phyloP scores from a whole-genome alignment of 345 rosid species.

The Heritiera fomes region DNA sequence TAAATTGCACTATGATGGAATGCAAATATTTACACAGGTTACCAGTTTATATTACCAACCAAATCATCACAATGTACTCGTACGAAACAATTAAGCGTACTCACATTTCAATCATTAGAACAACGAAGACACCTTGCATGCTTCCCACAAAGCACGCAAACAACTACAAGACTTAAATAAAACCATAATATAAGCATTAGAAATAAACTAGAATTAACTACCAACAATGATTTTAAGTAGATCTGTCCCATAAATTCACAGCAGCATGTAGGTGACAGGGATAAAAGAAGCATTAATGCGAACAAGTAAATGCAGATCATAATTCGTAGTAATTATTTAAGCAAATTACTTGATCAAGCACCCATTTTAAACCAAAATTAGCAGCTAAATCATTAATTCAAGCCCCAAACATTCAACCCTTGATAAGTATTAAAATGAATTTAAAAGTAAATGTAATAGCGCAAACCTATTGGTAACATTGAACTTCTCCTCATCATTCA shows the following conservation, averaged over 20 bases:
- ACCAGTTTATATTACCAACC: neutral
- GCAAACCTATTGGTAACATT: slow-evolving; percentile 77
- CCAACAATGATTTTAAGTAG: neutral
- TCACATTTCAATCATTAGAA: neutral
- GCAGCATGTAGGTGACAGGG: neutral
- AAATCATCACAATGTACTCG: neutral
- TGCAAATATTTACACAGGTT: neutral
- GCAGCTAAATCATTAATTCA: neutral
- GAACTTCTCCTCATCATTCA: slow-evolving; percentile 84
- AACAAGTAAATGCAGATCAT: neutral
- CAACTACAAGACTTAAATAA: neutral
- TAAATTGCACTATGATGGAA: neutral
- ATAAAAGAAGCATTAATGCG: neutral
- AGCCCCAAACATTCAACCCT: neutral
- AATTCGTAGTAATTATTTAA: neutral
- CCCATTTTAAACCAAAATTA: neutral
- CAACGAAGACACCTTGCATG: neutral
- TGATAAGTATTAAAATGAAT: neutral
- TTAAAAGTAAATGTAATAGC: neutral
- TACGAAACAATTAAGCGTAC: neutral
- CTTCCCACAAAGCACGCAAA: neutral
- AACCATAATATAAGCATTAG: neutral
- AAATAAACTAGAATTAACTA: neutral
- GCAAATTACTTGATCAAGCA: neutral
- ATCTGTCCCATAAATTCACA: neutral